These are phyloP conservation scores for Ochetophila trinervis DNA, from an alignment of 306 rosid species.

Conservation along the genomic window DNA sequence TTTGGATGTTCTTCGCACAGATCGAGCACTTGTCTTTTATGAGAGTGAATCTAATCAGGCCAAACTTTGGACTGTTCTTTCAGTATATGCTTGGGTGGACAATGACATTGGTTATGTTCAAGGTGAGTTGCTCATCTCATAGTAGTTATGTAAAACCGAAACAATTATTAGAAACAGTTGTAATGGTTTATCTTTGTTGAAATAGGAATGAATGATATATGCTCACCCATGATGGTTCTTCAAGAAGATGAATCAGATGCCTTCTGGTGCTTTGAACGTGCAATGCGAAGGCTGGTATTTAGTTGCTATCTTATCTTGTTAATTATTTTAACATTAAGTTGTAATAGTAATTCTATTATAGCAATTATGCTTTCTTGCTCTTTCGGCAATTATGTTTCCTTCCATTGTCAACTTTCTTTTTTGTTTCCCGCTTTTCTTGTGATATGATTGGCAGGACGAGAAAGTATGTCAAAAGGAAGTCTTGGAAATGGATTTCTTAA, in stretches of 20 bases:
- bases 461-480: not conserved
- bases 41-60: conserved; percentile 82
- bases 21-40: conserved; percentile 74
- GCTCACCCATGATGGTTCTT: conserved; percentile 84
- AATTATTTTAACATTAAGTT: too few species aligned
- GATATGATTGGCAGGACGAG: conserved; percentile 5
- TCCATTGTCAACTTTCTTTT: too few species aligned
- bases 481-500: not conserved
- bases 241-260: conserved; percentile 83
- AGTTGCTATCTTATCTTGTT: not conserved
- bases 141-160: conserved; percentile 16
- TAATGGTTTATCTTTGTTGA: conserved; percentile 21
- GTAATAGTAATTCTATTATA: not conserved
- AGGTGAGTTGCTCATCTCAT: conserved; percentile 43
- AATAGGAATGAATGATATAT: conserved; percentile 96
- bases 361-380: not conserved
- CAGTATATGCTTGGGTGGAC: conserved; percentile 89
- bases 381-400: too few species aligned
- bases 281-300: conserved; percentile 93
- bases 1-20: conserved; percentile 87
- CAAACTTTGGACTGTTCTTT: conserved; percentile 82
- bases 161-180: conserved; percentile 22
- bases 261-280: conserved; percentile 90
- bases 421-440: too few species aligned
- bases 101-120: conserved; percentile 88